Conservation (phyloP, 257 asterid species). For the Solanum rostratum region DNA sequence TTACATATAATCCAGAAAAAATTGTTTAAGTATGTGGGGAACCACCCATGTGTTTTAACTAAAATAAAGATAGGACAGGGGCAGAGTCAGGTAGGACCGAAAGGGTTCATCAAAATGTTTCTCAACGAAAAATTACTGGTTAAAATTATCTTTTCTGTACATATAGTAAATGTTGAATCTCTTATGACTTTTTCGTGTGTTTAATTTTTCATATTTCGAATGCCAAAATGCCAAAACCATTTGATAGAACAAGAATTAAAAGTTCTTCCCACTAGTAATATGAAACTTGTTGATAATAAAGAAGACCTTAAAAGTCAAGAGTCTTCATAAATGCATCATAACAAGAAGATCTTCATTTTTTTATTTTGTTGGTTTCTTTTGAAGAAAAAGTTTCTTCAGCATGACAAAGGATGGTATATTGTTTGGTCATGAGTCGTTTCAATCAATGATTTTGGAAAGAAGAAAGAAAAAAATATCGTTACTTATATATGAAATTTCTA, state of each 20-base stretch:
- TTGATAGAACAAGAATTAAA: background rate
- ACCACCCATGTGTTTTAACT: constrained; percentile 6
- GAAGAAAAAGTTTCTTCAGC: background rate
- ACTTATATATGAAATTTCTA: background rate
- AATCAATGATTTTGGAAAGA: background rate
- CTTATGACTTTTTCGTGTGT: rapidly evolving
- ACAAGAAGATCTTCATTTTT: background rate
- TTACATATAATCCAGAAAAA: constrained; percentile 1
- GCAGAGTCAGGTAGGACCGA: background rate
- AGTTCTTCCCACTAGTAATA: background rate
- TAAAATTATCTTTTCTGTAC: background rate
- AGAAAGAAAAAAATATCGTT: background rate
- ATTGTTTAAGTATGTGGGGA: background rate
- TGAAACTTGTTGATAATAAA: background rate
- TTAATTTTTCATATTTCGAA: background rate
- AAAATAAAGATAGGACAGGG: background rate
- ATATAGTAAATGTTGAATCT: rapidly evolving
- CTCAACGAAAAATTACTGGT: background rate
- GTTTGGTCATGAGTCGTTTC: background rate
- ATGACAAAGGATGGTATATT: background rate
- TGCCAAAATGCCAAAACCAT: background rate
- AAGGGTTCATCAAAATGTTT: background rate
- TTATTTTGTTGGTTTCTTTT: background rate
- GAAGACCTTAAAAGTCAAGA: background rate
- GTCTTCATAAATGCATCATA: background rate